Evolutionary conservation across 345 rosid genomes (phyloP).

Genomic region (Lagerstroemia speciosa): DNA sequence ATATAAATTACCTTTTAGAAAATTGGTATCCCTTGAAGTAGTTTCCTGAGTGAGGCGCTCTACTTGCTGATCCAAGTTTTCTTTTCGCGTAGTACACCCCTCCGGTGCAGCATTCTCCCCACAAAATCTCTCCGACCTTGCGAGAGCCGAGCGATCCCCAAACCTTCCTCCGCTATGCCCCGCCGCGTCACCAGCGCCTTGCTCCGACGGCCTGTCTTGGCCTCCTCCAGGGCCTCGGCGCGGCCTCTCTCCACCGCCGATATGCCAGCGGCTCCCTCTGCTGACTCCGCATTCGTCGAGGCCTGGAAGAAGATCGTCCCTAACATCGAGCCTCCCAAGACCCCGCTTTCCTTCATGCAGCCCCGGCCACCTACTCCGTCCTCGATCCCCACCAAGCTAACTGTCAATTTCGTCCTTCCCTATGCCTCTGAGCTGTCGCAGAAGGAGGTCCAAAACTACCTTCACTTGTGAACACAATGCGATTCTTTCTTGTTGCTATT

Average conservation of each 20-base stretch:
- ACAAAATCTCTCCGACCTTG: constrained; percentile 23
- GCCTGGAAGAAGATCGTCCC: constrained; percentile 40
- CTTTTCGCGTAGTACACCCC: no score
- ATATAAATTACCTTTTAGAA: no score
- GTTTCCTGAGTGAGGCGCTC: no score
- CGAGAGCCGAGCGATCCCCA: constrained; percentile 34
- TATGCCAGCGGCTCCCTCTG: constrained; percentile 17
- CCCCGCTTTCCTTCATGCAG: constrained; percentile 36
- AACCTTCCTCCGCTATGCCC: constrained; percentile 19
- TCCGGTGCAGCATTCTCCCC: background rate
- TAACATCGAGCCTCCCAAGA: constrained; percentile 35
- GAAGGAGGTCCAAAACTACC: constrained; percentile 23
- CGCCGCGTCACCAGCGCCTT: constrained; percentile 21
- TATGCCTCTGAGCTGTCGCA: constrained; percentile 32
- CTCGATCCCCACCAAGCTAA: constrained; percentile 41
- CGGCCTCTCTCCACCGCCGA: constrained; percentile 31
- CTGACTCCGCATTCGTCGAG: constrained; percentile 28
- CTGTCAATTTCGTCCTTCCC: constrained; percentile 45
- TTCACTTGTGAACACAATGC: background rate
- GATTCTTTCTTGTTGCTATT: background rate
- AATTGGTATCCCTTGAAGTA: no score
- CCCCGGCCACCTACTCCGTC: constrained; percentile 27
- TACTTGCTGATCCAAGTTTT: no score
- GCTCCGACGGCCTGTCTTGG: constrained; percentile 9
- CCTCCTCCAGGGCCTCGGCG: background rate